Evolutionary conservation across 2,329 filamentous ascomycete genomes (phyloP).

Genomic region (Fusarium tjaetaba): DNA sequence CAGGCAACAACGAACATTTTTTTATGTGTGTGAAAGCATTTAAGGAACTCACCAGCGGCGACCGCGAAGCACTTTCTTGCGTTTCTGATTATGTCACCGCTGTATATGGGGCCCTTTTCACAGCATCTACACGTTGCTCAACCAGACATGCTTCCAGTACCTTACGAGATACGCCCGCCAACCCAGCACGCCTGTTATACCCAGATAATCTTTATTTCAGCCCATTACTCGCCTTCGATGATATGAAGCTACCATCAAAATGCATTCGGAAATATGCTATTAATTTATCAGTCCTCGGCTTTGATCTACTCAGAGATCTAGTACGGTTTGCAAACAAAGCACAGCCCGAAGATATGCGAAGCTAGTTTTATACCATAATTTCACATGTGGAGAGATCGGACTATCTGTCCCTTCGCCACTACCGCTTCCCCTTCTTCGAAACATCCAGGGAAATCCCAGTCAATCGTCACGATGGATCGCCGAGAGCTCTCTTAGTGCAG

Average conservation of each 20-base stretch:
- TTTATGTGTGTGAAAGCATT: too few species aligned
- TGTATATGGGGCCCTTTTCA: not conserved
- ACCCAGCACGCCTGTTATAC: not conserved
- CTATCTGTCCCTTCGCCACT: not conserved
- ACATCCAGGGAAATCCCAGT: too few species aligned
- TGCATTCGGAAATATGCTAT: not conserved
- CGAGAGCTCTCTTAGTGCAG: not conserved
- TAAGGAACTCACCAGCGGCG: rapidly evolving
- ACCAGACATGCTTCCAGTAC: not conserved
- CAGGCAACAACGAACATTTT: not conserved
- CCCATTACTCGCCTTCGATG: not conserved
- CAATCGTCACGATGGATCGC: not conserved
- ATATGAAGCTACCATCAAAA: not conserved
- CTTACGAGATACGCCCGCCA: not conserved
- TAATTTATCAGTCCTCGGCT: not conserved
- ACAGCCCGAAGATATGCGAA: not conserved
- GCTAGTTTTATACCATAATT: not conserved
- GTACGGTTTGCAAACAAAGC: not conserved
- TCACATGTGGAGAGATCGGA: not conserved
- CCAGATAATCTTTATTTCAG: not conserved
- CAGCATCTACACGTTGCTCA: not conserved
- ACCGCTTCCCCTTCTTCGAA: not conserved
- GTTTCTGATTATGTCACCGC: not conserved
- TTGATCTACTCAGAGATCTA: not conserved
- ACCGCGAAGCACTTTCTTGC: not conserved